A percentile compares a stretch with the other conserved stretches of the same genome.
Evolutionary conservation across 805 yeast genomes (phyloP).

Genomic region (Candida vartiovaarae): DNA sequence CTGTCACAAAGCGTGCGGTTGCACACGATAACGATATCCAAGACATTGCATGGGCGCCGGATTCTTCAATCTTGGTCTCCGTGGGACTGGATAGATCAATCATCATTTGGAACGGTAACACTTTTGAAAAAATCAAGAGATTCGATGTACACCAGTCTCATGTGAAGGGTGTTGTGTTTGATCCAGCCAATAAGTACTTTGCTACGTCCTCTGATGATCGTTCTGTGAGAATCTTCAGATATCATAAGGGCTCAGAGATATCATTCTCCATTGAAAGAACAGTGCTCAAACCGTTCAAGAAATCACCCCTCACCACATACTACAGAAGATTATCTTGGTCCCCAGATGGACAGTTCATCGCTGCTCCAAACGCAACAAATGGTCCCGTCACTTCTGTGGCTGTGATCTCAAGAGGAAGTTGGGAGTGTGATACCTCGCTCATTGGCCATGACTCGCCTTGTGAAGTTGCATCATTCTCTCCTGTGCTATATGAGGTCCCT

Average conservation of each 20-base stretch:
- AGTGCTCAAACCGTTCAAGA: slow-evolving; percentile 76
- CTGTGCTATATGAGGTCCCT: slow-evolving; percentile 46
- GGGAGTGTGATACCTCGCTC: slow-evolving; percentile 70
- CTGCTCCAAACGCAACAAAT: slow-evolving; percentile 80
- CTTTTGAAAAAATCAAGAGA: slow-evolving; percentile 82
- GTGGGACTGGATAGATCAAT: slow-evolving; percentile 93
- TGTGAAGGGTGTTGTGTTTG: slow-evolving; percentile 95
- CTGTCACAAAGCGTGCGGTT: slow-evolving; percentile 82
- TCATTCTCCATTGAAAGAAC: slow-evolving; percentile 83
- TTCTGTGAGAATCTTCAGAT: slow-evolving; percentile 80
- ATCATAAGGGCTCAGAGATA: slow-evolving; percentile 68
- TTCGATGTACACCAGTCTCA: slow-evolving; percentile 92
- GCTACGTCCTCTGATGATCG: slow-evolving; percentile 97
- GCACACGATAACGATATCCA: slow-evolving; percentile 98
- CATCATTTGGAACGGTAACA: slow-evolving; percentile 87
- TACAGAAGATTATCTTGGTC: slow-evolving; percentile 85
- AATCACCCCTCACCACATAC: slow-evolving; percentile 88
- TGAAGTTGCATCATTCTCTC: slow-evolving; percentile 72
- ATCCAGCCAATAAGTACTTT: slow-evolving; percentile 96
- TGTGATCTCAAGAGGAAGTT: slow-evolving; percentile 66
- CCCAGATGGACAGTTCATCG: slow-evolving; percentile 83
- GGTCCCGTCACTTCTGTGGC: slow-evolving; percentile 76
- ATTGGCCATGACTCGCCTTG: slow-evolving; percentile 85
- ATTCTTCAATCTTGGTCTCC: slow-evolving; percentile 80
- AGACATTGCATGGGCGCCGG: slow-evolving; percentile 98